phyloP scores from a whole-genome alignment of 2,329 filamentous ascomycete genomes.

The Cladosporium velox region DNA sequence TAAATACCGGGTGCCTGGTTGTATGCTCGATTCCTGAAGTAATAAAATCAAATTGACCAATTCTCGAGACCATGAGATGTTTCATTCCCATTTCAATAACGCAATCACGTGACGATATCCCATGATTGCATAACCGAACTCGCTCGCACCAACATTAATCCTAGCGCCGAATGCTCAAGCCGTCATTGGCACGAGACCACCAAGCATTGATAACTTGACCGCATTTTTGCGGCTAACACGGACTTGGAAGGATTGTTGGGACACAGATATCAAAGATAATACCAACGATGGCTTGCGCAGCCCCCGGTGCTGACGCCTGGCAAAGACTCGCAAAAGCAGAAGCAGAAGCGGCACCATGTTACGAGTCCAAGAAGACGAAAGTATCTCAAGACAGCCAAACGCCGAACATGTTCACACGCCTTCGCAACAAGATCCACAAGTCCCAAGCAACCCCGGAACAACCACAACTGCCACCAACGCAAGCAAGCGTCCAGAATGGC shows the following conservation, averaged over 20 bases:
- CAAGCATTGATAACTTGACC: slow-evolving; percentile 1
- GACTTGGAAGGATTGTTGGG: neutral
- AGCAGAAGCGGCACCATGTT: slow-evolving; percentile 8
- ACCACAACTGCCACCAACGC: neutral
- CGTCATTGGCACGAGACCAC: slow-evolving; percentile 3
- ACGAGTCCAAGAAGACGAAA: neutral
- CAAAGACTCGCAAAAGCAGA: slow-evolving; percentile 8
- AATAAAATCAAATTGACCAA: neutral
- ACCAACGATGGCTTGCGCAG: slow-evolving; percentile 13
- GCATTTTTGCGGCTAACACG: neutral
- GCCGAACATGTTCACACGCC: slow-evolving; percentile 2
- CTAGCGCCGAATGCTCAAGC: slow-evolving; percentile 5
- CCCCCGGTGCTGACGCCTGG: slow-evolving; percentile 15
- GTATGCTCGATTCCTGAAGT: neutral
- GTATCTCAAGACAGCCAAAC: neutral
- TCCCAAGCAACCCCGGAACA: neutral
- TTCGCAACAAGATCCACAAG: slow-evolving; percentile 9
- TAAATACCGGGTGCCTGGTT: neutral
- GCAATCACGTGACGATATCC: neutral
- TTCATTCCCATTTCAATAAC: neutral
- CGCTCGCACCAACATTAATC: slow-evolving; percentile 13
- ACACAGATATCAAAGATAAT: neutral
- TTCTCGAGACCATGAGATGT: neutral
- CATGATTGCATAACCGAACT: neutral
- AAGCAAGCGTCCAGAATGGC: slow-evolving; percentile 13